phyloP scores from a whole-genome alignment of 208 protist genomes.

The Entamoeba histolytica region DNA sequence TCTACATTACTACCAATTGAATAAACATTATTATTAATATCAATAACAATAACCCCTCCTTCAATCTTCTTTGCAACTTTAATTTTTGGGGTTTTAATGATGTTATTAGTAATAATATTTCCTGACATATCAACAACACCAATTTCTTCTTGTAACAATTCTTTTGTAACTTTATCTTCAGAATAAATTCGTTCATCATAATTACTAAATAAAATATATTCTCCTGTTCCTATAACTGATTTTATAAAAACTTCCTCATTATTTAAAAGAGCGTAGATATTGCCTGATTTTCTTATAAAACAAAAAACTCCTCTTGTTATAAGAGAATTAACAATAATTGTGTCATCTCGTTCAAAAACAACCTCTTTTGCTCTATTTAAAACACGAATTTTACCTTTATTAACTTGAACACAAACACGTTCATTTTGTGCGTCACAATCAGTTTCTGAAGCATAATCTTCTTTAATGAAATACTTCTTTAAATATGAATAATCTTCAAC shows the following conservation, averaged over 20 bases:
- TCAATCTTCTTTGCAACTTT: not conserved
- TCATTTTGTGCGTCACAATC: not conserved
- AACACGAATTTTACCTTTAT: not conserved
- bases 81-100: not conserved
- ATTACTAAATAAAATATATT: not conserved
- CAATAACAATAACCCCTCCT: not conserved
- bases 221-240: not conserved
- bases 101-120: not conserved
- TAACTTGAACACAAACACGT: not conserved
- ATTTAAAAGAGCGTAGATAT: not conserved
- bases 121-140: not conserved
- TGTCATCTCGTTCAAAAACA: not conserved
- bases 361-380: not conserved
- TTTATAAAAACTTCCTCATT: not conserved
- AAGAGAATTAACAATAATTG: not conserved
- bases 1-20: not conserved
- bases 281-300: not conserved
- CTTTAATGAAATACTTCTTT: too few relatives aligned
- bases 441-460: not conserved
- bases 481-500: too few relatives aligned
- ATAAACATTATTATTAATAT: not conserved
- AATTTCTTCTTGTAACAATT: not conserved
- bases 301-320: not conserved
- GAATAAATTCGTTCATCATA: not conserved
- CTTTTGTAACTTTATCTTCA: not conserved